Base-by-base conservation (phyloP, 2,329 filamentous ascomycete species). In the Trichoderma sp. region DNA sequence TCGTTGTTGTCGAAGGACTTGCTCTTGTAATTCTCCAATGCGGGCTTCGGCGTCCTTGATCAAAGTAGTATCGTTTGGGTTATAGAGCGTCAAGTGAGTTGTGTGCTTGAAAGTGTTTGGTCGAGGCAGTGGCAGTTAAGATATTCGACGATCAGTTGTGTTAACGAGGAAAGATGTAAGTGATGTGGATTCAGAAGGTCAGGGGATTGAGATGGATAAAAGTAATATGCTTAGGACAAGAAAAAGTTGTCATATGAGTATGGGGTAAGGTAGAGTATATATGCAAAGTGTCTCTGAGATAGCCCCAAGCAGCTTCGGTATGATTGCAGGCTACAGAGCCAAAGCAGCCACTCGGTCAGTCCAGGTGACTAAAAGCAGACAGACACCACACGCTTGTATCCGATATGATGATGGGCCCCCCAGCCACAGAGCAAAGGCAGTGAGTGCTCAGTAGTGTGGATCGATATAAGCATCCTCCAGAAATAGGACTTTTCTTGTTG, bases 351-450 rank as follows among this genome's bases (percentile, higher is more conserved):
- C 56, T 65, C 69, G 69, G 66, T 65, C 69, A 70, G 55, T 61
- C 58, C 69, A 70, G 69, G 69, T 70, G 69, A 70, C 60, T 37
- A 47, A 13, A 65, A 52, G 49, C 31, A 70, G 68, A 56, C 31
- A 70, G 68, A 52, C 65, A 68, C 47, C 62, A 61, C 63, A 68
- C 56, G 47, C 37, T 52, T n/a, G 40, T 47, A 24, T 37, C 16
- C n/a, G 21, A 43, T 27, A 49, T 27, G 47, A 57, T 62, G 62
- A 62, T 55, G 57, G 68, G 63, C 63, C 68, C 68, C 68, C 19
- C 33, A 67, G 68, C 68, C 61, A 66, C 60, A 65, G 52, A 29
- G 19, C 56, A 19, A 43, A 66, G 24, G 47, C 43, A 59, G 55
- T 11, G 40, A 60, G 19, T 6, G 16, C 58, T 27, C 21, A n/a